phyloP scores from a whole-genome alignment of 1,284 basidiomycete genomes.

The Fomitopsis betulina region DNA sequence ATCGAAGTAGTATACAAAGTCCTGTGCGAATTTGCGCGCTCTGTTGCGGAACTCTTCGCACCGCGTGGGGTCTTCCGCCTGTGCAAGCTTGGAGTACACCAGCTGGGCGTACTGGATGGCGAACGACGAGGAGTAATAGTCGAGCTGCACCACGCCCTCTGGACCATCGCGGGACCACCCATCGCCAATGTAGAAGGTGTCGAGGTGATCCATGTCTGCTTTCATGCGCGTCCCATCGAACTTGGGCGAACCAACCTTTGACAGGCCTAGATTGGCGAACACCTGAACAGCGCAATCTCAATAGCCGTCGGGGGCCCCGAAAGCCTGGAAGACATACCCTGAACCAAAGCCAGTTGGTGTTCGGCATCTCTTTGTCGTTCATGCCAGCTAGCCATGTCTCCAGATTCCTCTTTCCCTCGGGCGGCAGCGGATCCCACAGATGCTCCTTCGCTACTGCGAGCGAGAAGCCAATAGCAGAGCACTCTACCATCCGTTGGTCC shows the following conservation, averaged over 20 bases:
- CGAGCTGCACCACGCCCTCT: conserved; percentile 72
- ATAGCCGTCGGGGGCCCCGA: not conserved
- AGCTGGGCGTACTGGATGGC: conserved; percentile 76
- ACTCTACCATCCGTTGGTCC: conserved; percentile 82
- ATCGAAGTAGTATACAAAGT: conserved; percentile 76
- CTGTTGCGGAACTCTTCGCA: conserved; percentile 62
- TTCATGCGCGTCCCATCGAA: conserved; percentile 63
- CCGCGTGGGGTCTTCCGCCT: conserved; percentile 57
- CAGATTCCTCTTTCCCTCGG: conserved; percentile 51
- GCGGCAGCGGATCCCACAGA: conserved; percentile 58
- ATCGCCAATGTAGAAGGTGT: conserved; percentile 74
- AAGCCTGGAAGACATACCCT: conserved; percentile 37
- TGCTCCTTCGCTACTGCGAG: conserved; percentile 62
- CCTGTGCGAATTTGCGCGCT: conserved; percentile 58
- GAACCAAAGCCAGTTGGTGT: conserved; percentile 83
- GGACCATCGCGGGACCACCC: conserved; percentile 79
- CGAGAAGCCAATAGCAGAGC: conserved; percentile 72
- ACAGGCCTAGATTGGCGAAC: conserved; percentile 73
- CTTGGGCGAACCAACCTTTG: conserved; percentile 53
- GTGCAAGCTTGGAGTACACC: conserved; percentile 65
- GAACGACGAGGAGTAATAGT: conserved; percentile 79
- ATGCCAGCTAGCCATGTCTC: conserved; percentile 69
- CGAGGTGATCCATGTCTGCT: conserved; percentile 70
- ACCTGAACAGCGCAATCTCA: conserved; percentile 35
- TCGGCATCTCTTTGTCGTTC: conserved; percentile 72